These are phyloP conservation scores for Mesembryanthemum crystallinum DNA, from an alignment of 148 eudicot species.

Conservation along the genomic window DNA sequence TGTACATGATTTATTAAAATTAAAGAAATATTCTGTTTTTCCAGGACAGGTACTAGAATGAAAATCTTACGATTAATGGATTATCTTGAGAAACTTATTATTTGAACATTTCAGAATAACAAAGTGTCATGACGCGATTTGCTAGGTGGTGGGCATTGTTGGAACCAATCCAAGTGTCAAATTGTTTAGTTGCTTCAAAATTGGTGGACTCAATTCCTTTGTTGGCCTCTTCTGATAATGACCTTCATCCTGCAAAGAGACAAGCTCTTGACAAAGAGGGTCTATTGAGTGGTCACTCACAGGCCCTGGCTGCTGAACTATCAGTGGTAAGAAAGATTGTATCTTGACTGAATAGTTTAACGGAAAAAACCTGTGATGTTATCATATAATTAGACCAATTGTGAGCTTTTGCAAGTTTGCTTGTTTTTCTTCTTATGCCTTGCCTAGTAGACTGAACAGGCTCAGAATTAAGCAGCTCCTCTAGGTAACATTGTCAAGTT, in stretches of 20 bases:
- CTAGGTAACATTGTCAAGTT: too few relatives aligned
- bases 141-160: constrained; percentile 82
- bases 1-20: constrained; percentile 86
- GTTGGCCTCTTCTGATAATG: constrained; percentile 36
- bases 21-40: constrained; percentile 71
- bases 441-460: neutral
- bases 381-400: neutral
- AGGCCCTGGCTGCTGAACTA: constrained; percentile 40
- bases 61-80: neutral
- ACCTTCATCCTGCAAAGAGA: constrained; percentile 63
- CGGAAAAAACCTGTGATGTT: neutral
- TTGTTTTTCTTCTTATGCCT: neutral
- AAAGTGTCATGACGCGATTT: constrained; percentile 11
- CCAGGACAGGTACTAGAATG: constrained; percentile 77
- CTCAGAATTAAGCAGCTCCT: too few relatives aligned
- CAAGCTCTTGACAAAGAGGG: constrained; percentile 58
- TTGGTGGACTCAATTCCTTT: constrained; percentile 55
- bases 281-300: constrained; percentile 33
- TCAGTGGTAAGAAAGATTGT: constrained; percentile 69
- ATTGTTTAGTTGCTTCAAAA: constrained; percentile 80
- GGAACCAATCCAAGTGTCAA: constrained; percentile 97
- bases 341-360: constrained; percentile 5
- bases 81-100: neutral
- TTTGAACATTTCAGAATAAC: constrained; percentile 2
- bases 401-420: neutral